Evolutionary conservation across 2,329 filamentous ascomycete species (phyloP).

Genomic region (Penicillium sp.): DNA sequence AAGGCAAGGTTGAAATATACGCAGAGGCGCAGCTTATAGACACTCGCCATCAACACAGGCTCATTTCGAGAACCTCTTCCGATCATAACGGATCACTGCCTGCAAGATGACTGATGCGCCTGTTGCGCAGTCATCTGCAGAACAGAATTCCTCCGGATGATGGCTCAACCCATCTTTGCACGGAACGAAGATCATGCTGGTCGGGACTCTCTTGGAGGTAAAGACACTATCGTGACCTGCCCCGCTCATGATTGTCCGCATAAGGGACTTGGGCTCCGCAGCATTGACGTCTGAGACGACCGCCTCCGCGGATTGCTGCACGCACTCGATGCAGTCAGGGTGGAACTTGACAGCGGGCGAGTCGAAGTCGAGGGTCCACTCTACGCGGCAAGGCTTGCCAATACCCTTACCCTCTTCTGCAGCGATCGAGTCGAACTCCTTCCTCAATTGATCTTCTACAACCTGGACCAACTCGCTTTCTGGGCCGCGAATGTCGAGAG

Average conservation of each 20-base stretch:
- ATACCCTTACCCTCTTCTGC: slow-evolving; percentile 47
- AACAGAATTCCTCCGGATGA: slow-evolving; percentile 55
- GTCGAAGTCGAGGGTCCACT: slow-evolving; percentile 55
- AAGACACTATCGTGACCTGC: slow-evolving; percentile 60
- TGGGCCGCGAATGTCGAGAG: slow-evolving; percentile 57
- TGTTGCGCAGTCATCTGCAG: slow-evolving; percentile 50
- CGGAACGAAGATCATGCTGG: slow-evolving; percentile 61
- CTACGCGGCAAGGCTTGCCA: slow-evolving; percentile 46
- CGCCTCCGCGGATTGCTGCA: slow-evolving; percentile 51
- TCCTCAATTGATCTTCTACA: slow-evolving; percentile 50
- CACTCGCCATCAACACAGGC: too few relatives aligned
- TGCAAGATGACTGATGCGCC: slow-evolving; percentile 41
- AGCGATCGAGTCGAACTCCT: slow-evolving; percentile 52
- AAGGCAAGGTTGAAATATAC: too few relatives aligned
- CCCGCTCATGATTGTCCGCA: slow-evolving; percentile 51
- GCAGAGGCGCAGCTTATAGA: too few relatives aligned
- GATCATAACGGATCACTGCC: slow-evolving; percentile 30
- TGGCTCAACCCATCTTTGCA: slow-evolving; percentile 57
- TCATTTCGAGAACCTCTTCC: slow-evolving; percentile 36
- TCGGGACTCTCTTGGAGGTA: slow-evolving; percentile 51
- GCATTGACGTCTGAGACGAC: slow-evolving; percentile 46
- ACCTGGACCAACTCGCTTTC: slow-evolving; percentile 51
- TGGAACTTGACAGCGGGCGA: slow-evolving; percentile 57
- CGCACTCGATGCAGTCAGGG: slow-evolving; percentile 57
- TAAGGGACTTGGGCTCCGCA: slow-evolving; percentile 35